Percentiles rank a stretch among this genome's conserved stretches.
Evolutionary conservation across 1,284 basidiomycete genomes (phyloP).

Genomic region (Ganoderma meredithae): DNA sequence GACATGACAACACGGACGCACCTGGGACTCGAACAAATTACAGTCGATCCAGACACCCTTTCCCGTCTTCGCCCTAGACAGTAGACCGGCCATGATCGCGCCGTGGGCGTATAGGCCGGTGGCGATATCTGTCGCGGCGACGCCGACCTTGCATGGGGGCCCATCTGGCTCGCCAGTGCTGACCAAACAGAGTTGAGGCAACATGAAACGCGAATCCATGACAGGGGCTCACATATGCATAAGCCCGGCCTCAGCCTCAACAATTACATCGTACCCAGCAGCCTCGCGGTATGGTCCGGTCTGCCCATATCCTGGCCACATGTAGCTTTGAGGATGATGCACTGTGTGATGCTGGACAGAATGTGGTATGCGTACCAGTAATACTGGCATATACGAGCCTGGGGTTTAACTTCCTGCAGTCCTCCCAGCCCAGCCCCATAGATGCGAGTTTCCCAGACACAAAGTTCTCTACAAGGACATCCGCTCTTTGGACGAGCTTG

Average conservation of each 20-base stretch:
- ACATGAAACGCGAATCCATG: not conserved
- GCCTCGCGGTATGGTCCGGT: slow-evolving; percentile 87
- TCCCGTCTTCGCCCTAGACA: slow-evolving; percentile 86
- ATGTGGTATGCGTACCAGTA: slow-evolving; percentile 61
- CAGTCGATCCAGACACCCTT: slow-evolving; percentile 92
- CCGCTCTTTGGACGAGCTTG: slow-evolving; percentile 77
- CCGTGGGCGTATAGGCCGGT: slow-evolving; percentile 95
- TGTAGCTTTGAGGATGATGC: slow-evolving; percentile 20
- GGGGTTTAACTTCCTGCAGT: slow-evolving; percentile 83
- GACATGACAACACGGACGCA: slow-evolving; percentile 43
- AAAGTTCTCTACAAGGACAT: slow-evolving; percentile 92
- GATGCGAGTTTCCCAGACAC: slow-evolving; percentile 84
- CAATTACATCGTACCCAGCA: slow-evolving; percentile 92
- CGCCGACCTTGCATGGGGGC: slow-evolving; percentile 90
- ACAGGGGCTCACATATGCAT: slow-evolving; percentile 84
- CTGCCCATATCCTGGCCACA: slow-evolving; percentile 84
- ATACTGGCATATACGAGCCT: slow-evolving; percentile 90
- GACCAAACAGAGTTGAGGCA: slow-evolving; percentile 6
- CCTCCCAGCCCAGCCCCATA: slow-evolving; percentile 89
- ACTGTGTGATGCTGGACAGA: not conserved
- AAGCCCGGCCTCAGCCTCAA: slow-evolving; percentile 90
- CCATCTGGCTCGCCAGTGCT: slow-evolving; percentile 92
- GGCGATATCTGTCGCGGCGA: slow-evolving; percentile 91
- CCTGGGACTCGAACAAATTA: slow-evolving; percentile 88
- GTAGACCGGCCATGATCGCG: slow-evolving; percentile 89